Evolutionary conservation across 176 grass and related monocot genomes (phyloP).

Genomic region (Bonia amplexicaulis): DNA sequence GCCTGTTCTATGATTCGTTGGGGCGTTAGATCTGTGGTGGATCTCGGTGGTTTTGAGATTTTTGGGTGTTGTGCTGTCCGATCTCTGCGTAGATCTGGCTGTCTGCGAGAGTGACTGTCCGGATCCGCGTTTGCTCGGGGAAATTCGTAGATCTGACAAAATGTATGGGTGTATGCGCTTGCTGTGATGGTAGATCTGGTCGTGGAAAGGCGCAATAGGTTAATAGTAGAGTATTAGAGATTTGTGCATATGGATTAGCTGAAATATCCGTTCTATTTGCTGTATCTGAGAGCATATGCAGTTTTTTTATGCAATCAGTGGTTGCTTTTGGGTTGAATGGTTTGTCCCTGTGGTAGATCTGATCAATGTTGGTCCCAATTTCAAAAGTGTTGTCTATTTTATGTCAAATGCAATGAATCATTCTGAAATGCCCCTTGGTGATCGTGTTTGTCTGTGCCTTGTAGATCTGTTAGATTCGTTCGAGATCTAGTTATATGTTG

Average conservation of each 20-base stretch:
- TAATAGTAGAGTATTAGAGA: not conserved
- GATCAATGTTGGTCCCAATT: not conserved
- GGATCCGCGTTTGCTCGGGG: not conserved
- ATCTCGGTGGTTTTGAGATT: not conserved
- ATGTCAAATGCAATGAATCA: not conserved
- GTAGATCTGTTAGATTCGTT: not conserved
- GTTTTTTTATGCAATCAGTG: too few relatives aligned
- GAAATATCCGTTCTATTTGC: not conserved
- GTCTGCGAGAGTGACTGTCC: not conserved
- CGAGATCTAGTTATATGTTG: not conserved
- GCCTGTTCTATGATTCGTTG: too few relatives aligned
- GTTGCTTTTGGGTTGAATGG: too few relatives aligned
- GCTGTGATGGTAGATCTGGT: not conserved
- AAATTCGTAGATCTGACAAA: not conserved
- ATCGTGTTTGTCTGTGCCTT: not conserved
- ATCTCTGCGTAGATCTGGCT: not conserved
- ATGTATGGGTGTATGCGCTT: accelerated
- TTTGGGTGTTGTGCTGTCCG: not conserved
- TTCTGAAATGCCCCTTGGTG: not conserved
- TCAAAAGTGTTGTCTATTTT: not conserved
- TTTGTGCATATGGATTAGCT: not conserved
- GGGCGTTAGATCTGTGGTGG: not conserved
- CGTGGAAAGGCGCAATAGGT: not conserved
- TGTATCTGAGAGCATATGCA: not conserved
- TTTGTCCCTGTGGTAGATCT: not conserved